Evolutionary conservation across 2,329 filamentous ascomycete species (phyloP), one percentile per base, ranked within the genome.

Genomic region (Gyromitra esculenta): DNA sequence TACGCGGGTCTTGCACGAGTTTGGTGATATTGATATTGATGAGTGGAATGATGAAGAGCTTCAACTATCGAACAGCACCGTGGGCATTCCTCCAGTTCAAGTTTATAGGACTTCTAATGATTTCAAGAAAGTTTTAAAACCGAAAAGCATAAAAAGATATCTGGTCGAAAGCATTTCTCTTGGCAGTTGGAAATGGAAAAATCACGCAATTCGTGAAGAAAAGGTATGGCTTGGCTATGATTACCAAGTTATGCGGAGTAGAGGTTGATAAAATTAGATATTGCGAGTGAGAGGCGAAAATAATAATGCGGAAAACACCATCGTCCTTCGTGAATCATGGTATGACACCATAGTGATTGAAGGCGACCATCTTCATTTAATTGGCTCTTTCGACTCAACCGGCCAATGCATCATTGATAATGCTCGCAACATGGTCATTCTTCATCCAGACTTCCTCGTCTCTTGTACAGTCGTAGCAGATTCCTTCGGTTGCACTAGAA

Each of bases 391-490:
- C 81, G 88, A 91, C 74, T 80, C 84, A 0, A 87, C 85, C 15
- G 92, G 92, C 1, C 89, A 91, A 82, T 97, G 94, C 82, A 85
- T 96, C 60, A 87, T 98, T 78, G 92, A 97, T 82, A 93, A 98
- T 82, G 86, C 88, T 1, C 87, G 91, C 64, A 93, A 94, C 81
- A 91, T 98, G 83, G 85, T 99, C 65, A 94, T 99, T 73, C 85
- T 99, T 13, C 94, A 99, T 81, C 96, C 96, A 0, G 96, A 99
- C 81, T 94, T 98, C 84, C 88, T 99, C 43, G 91, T 99, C 68
- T 98, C 96, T 1, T 92, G 96, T 1, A 98, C 96, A 0, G 93
- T 96, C 4, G 92, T 99, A 56, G 94, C 94, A n/a, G 96, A 99
- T 83, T 97, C 96, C 0, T 97, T 98, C 82, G 91, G 90, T 31